A percentile compares a stretch with the other conserved stretches of the same genome.
These are phyloP conservation scores for Kodamaea sp. DNA, from an alignment of 1,139 yeast genomes.

Conservation along the genomic window DNA sequence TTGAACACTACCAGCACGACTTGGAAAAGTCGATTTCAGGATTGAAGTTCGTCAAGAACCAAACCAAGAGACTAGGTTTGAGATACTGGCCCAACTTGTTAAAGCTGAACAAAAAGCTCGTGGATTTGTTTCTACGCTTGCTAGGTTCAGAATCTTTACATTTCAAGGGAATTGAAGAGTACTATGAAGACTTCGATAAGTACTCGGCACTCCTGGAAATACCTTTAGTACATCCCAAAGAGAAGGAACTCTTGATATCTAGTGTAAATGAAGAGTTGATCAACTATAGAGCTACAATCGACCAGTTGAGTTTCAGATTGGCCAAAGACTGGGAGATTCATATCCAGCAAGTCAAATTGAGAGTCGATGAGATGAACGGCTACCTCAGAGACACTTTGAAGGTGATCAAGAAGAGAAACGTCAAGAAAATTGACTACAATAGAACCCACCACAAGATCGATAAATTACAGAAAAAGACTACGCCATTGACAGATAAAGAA, in stretches of 20 bases:
- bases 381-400: slow-evolving; percentile 40
- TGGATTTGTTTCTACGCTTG: slow-evolving; percentile 32
- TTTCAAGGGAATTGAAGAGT: slow-evolving; percentile 46
- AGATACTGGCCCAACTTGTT: slow-evolving; percentile 39
- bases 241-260: slow-evolving; percentile 28
- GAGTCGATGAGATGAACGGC: slow-evolving; percentile 41
- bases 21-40: slow-evolving; percentile 44
- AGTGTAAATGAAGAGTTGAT: slow-evolving; percentile 33
- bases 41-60: slow-evolving; percentile 39
- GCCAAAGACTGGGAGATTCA: slow-evolving; percentile 34
- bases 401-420: slow-evolving; percentile 44
- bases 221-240: slow-evolving; percentile 44
- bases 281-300: slow-evolving; percentile 32
- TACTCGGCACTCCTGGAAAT: slow-evolving; percentile 32
- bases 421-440: slow-evolving; percentile 41
- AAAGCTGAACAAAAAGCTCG: slow-evolving; percentile 33
- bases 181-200: slow-evolving; percentile 36
- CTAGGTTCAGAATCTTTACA: slow-evolving; percentile 43
- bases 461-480: slow-evolving; percentile 40
- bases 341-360: slow-evolving; percentile 29
- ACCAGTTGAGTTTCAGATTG: slow-evolving; percentile 31
- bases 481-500: slow-evolving; percentile 42
- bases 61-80: slow-evolving; percentile 34
- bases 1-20: slow-evolving; percentile 47
- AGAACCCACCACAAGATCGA: slow-evolving; percentile 41